Evolutionary conservation across 164 flowering plant species (phyloP).

Genomic region (Paratinospora sagittata): DNA sequence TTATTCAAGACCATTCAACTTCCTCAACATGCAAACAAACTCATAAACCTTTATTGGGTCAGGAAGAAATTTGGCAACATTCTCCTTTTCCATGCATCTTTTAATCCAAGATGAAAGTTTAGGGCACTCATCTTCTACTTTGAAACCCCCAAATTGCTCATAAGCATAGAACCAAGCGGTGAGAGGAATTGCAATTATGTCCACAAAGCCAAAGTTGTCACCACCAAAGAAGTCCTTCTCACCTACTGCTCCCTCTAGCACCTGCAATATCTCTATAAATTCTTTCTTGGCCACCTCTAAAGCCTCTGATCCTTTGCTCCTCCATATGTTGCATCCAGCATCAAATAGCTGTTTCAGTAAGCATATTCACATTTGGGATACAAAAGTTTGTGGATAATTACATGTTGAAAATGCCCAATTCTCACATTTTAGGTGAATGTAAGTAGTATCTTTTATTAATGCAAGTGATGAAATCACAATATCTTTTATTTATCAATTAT

Average conservation of each 20-base stretch:
- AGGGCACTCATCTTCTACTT: slow-evolving; percentile 40
- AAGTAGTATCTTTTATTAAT: too few relatives aligned
- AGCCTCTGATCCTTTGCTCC: slow-evolving; percentile 41
- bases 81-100: slow-evolving; percentile 38
- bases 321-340: slow-evolving; percentile 35
- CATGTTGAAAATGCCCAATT: not conserved
- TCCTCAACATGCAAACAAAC: slow-evolving; percentile 33
- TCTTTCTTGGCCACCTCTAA: slow-evolving; percentile 34
- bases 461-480: too few relatives aligned
- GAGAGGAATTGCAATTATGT: slow-evolving; percentile 28
- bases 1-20: slow-evolving; percentile 42
- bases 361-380: not conserved
- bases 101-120: slow-evolving; percentile 47
- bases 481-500: too few relatives aligned
- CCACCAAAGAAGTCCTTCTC: slow-evolving; percentile 45
- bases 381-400: not conserved
- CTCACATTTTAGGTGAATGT: too few relatives aligned
- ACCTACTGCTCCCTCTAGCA: slow-evolving; percentile 45
- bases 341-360: slow-evolving; percentile 32
- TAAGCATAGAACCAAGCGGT: slow-evolving; percentile 42
- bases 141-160: slow-evolving; percentile 41
- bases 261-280: slow-evolving; percentile 39
- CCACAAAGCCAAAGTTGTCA: slow-evolving; percentile 41
- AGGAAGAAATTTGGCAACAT: slow-evolving; percentile 38
- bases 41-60: slow-evolving; percentile 41